Evolutionary conservation across 2,329 filamentous ascomycete species (phyloP).

Genomic region (Venturia carpophila): DNA sequence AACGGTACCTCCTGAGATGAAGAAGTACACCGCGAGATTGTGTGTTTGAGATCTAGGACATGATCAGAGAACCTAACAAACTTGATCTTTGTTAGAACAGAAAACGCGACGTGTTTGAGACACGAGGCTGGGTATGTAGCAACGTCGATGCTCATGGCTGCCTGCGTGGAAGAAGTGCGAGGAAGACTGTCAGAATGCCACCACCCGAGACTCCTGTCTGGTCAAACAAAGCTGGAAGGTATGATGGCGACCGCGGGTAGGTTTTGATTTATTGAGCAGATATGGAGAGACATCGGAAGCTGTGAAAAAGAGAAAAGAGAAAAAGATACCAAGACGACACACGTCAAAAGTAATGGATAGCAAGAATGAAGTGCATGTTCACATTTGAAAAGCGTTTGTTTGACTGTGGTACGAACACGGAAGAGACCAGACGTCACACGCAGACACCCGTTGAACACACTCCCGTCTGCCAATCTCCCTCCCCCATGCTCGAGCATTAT

Average conservation of each 20-base stretch:
- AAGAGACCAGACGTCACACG: not conserved
- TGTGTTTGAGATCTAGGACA: conserved; percentile 9
- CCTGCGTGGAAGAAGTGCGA: not conserved
- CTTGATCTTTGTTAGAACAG: conserved; percentile 5
- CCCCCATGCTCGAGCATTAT: not conserved
- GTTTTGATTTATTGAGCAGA: not conserved
- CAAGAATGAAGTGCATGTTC: not conserved
- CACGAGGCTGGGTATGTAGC: not conserved
- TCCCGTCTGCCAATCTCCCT: not conserved
- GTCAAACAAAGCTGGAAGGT: not conserved
- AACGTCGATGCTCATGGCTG: conserved; percentile 4
- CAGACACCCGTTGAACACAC: not conserved
- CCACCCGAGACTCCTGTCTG: not conserved
- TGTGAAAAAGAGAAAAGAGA: not conserved
- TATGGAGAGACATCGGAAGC: not conserved
- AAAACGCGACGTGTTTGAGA: conserved; percentile 6
- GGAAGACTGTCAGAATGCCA: not conserved
- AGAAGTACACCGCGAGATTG: not conserved
- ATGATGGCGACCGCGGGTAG: not conserved
- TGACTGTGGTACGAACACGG: not conserved
- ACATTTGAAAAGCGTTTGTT: not conserved
- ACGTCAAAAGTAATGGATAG: not conserved
- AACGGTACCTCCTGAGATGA: not conserved
- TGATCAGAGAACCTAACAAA: conserved; percentile 5
- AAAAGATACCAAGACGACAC: not conserved